Base-by-base conservation (phyloP, 1,139 yeast genomes). In the Hanseniaspora gamundiae region DNA sequence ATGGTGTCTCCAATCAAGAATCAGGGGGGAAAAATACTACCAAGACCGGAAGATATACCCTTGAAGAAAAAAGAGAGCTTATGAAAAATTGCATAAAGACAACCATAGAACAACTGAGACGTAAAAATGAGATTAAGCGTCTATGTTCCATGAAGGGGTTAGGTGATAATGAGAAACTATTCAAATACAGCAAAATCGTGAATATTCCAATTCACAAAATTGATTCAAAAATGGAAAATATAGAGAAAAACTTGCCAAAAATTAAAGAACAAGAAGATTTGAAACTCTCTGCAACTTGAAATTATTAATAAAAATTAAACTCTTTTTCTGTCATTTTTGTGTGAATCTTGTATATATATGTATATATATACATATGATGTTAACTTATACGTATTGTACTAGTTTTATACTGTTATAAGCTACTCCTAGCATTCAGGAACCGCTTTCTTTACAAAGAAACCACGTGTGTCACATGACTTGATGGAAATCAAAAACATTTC, bases 141-240 rank as follows among this genome's bases (percentile, higher is more conserved):
- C 8, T 35, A 35, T 35, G 38, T 16, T 5, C 22, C 7, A 35
- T 3, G 13, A 35, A 35, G 22, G 38, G 24, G 14, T 20, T 35
- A 8, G 10, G 3, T 4, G 19, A 19, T 2, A 35, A 35, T 20
- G 38, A 35, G 19, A 35, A 35, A 17, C 13, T 35, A 19, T 35
- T 35, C 58, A 82, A 85, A 56, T 88, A 87, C 65, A 73, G 94
- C 52, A 77, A 78, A 55, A 69, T 91, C 51, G 79, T 91, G 40
- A 94, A 86, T 3, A 71, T 86, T 48, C 76, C 77, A 46, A 71
- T 79, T 28, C 94, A 84, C 48, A 91, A 83, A 50, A 80, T 88
- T 48, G 95, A 86, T 56, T 76, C 80, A n/a, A 62, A 77, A 45
- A 59, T 79, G 42, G 78, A 74, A 48, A 84, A 78, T 31, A 74